These are phyloP conservation scores for Boletus semigastroideus DNA, from an alignment of 1,284 basidiomycete genomes.

Conservation along the genomic window DNA sequence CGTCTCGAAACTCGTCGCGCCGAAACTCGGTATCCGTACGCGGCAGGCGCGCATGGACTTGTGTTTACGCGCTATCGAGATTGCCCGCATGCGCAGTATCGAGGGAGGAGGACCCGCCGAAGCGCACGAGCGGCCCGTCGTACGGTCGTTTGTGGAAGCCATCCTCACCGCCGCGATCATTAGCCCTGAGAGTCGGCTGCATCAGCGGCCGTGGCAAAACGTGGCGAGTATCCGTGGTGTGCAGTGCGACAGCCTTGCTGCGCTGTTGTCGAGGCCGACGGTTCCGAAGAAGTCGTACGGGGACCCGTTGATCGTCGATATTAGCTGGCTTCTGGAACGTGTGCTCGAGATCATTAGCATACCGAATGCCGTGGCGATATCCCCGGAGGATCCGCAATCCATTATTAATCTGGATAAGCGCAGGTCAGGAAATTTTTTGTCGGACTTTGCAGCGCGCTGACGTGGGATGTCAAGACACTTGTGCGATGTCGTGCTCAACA, in stretches of 20 bases:
- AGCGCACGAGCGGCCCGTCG: conserved; percentile 51
- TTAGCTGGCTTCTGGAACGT: conserved; percentile 79
- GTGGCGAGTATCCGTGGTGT: conserved; percentile 59
- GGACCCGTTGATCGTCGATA: conserved; percentile 63
- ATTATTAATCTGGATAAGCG: conserved; percentile 81
- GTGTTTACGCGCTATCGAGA: conserved; percentile 66
- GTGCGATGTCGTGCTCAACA: conserved; percentile 59
- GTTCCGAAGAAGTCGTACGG: conserved; percentile 44
- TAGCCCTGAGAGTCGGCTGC: conserved; percentile 71
- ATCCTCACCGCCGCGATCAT: conserved; percentile 68
- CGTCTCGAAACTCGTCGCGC: conserved; percentile 62
- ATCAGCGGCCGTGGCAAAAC: conserved; percentile 70
- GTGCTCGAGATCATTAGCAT: conserved; percentile 74
- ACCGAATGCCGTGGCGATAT: conserved; percentile 65
- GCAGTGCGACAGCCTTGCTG: conserved; percentile 57
- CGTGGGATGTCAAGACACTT: conserved; percentile 49
- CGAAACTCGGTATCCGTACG: conserved; percentile 55
- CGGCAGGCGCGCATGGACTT: conserved; percentile 74
- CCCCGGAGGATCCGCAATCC: conserved; percentile 48
- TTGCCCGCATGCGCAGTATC: conserved; percentile 60
- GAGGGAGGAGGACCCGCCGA: conserved; percentile 35
- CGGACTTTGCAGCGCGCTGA: conserved; percentile 3
- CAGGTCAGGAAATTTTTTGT: conserved; percentile 47
- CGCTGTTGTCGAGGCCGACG: conserved; percentile 53
- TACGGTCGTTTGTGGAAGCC: conserved; percentile 76